Evolutionary conservation across 768 basidiomycete genomes (phyloP).

Genomic region (Boletus edulis): DNA sequence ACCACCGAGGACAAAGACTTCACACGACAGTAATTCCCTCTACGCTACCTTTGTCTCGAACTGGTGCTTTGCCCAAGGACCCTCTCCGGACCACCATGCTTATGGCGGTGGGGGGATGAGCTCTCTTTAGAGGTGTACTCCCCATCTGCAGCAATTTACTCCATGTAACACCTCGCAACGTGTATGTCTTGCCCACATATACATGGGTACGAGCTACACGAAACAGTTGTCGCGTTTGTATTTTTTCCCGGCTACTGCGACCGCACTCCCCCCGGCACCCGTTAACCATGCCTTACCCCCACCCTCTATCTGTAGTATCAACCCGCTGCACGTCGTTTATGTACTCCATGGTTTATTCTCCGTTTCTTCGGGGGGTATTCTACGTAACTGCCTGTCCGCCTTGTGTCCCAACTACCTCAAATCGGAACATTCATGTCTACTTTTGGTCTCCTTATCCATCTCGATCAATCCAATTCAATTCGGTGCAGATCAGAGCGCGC

Average conservation of each 20-base stretch:
- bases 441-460: constrained; percentile 23
- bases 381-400: constrained; percentile 19
- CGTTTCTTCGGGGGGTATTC: too few species aligned
- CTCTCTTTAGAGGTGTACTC: too few species aligned
- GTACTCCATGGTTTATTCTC: too few species aligned
- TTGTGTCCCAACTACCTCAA: constrained; percentile 27
- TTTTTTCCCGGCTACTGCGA: too few species aligned
- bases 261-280: too few species aligned
- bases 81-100: constrained; percentile 21
- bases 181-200: too few species aligned
- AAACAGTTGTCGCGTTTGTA: background rate
- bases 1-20: background rate
- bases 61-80: constrained; percentile 65
- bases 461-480: constrained; percentile 17
- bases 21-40: constrained; percentile 28
- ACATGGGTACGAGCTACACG: too few species aligned
- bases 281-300: too few species aligned
- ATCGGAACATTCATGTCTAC: constrained; percentile 10
- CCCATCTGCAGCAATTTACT: too few species aligned
- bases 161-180: background rate
- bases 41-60: constrained; percentile 63
- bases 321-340: too few species aligned
- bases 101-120: constrained; percentile 15
- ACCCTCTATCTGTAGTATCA: too few species aligned
- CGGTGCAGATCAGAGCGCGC: background rate